phyloP scores from a whole-genome alignment of 805 yeast species.

The Danielia oregonensis region DNA sequence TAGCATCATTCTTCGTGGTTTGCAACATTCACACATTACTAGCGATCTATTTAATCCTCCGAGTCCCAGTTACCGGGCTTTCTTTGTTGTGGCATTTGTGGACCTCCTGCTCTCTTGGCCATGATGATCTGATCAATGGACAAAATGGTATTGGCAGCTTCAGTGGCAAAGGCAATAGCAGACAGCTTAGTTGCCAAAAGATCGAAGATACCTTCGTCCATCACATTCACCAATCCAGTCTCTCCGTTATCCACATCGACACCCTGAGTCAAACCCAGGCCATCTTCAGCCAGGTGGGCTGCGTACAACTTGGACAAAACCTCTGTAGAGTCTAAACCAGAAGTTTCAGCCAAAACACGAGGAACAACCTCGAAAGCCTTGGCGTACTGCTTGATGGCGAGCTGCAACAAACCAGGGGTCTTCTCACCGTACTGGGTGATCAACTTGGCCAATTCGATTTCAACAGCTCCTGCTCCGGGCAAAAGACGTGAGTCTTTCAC shows the following conservation, averaged over 20 bases:
- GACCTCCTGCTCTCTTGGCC: constrained; percentile 99
- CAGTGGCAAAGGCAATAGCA: constrained; percentile 92
- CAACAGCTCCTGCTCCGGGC: constrained; percentile 97
- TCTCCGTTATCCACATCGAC: constrained; percentile 65
- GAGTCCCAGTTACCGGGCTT: constrained; percentile 96
- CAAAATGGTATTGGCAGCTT: constrained; percentile 86
- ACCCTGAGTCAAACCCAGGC: constrained; percentile 58
- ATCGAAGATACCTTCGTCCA: constrained; percentile 69
- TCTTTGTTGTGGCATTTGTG: constrained; percentile 79
- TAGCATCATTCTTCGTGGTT: too few species aligned
- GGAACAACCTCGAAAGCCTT: constrained; percentile 94
- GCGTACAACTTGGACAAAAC: constrained; percentile 87
- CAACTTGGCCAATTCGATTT: constrained; percentile 78
- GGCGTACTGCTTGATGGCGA: constrained; percentile 92
- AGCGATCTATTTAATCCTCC: constrained; percentile 80
- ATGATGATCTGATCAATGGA: constrained; percentile 96
- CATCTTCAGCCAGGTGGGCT: constrained; percentile 59
- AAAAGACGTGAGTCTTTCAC: constrained; percentile 73
- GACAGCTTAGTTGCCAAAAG: constrained; percentile 74
- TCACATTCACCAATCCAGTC: constrained; percentile 68
- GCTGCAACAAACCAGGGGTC: constrained; percentile 89
- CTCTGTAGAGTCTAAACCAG: constrained; percentile 88
- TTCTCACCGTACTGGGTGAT: constrained; percentile 84
- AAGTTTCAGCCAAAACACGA: constrained; percentile 86
- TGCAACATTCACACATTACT: too few species aligned